Base-by-base conservation (phyloP, 164 flowering plant species). In the grape (Vitis vinifera) region DNA sequence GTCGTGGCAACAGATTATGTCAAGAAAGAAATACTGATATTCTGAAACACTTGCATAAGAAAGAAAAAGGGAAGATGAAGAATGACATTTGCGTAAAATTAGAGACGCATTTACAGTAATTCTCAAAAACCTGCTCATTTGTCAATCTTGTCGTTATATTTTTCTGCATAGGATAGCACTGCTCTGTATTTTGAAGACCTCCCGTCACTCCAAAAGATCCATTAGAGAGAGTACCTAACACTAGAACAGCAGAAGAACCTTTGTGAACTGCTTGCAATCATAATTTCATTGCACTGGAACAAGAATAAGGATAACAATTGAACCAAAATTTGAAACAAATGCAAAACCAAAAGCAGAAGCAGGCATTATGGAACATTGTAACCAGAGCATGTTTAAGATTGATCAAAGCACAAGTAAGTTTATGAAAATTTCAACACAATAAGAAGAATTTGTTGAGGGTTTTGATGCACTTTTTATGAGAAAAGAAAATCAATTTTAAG, bases 111-210 rank as follows among this genome's bases (percentile, higher is more conserved):
- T 14, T 29, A 16, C 0, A 14, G 8, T 47, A 10, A 47, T 9
- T 56, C n/a, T 8, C 15, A 70, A 14, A 66, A 70, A 94, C 98
- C 98, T 92, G 97, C 64, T 92, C 97, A 78, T 86, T 95, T 73
- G 97, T 90, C 76, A 89, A 72, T 66, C 50, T 78, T 78, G 90
- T 52, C 23, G 73, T 72, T 50, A 90, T 80, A 67, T 79, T 79
- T 80, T 78, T 83, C 82, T 85, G 87, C 87, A 93, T 78, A 27
- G 83, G 88, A 78, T 81, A 84, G 85, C 99, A 95, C 66, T 73
- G 84, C 77, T 87, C 98, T 76, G 60, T 65, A 67, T 67, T 79
- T 69, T 80, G 84, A 68, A 78, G 80, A 79, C 67, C 81, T 68
- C 76, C 70, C 2, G 73, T 59, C 66, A 69, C 83, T 68, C 75